Evolutionary conservation across 2,329 filamentous ascomycete genomes (phyloP), one percentile per base, ranked within the genome.

Genomic region (Xylogone sp.): DNA sequence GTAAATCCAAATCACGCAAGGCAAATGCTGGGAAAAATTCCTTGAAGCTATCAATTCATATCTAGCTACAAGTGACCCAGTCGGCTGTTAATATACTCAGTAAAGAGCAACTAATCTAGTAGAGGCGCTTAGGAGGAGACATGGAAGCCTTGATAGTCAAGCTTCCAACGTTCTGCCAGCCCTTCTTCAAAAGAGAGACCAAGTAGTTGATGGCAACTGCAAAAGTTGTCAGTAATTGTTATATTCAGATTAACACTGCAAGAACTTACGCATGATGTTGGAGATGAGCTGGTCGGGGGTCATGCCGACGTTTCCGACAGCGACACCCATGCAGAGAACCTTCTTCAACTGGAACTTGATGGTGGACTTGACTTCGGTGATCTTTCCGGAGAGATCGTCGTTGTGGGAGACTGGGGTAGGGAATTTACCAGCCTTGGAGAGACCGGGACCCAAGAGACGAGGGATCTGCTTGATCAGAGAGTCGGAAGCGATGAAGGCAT

Each of bases 331-430:
- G 85, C 94, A 99, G 68, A 99, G 85, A 75, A 99, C 94, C 90
- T 99, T 99, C 90, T 99, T 99, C 71, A 99, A 84, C 86, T 99
- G 92, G 88, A 99, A 99, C 88, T 99, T 99, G 88, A 99, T 97
- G 77, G 94, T 99, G 69, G 90, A 96, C 88, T 97, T 97, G 85
- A 99, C 93, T 76, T 99, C 94, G 80, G 82, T 96, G 83, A 97
- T 90, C 87, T 96, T 97, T 83, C 79, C 84, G 74, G 78, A 82
- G 65, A 99, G 86, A 75, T 97, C 93, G 72, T 99, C 94, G 75
- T 82, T 75, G 88, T 99, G 94, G 62, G 92, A 97, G 78, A 99
- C 89, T 65, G 94, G 94, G 62, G 93, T 96, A 61, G 94, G 94
- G 89, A 99, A 99, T 85, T 99, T 99, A 82, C 94, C 94, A 71